These are phyloP conservation scores for Hirschioporus abietinus DNA, from an alignment of 768 basidiomycete genomes.

Conservation along the genomic window DNA sequence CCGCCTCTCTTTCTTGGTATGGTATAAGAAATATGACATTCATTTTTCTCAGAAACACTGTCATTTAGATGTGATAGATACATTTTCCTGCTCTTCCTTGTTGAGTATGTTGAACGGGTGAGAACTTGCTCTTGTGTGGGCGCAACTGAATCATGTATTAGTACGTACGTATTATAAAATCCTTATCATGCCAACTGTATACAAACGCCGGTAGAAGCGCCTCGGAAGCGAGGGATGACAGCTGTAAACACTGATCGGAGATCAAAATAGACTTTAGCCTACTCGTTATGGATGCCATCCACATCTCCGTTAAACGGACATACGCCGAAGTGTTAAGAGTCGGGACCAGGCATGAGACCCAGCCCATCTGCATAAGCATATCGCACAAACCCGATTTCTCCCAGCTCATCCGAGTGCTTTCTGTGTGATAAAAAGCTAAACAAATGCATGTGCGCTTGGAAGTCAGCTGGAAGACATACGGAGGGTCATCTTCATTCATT, in stretches of 20 bases:
- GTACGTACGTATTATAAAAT: neutral
- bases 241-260: neutral
- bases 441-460: neutral
- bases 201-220: neutral
- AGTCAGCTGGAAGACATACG: slow-evolving; percentile 33
- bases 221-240: neutral
- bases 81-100: no score
- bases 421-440: slow-evolving; percentile 26
- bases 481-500: slow-evolving; percentile 32
- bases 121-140: no score
- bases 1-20: no score
- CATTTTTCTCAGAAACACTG: no score
- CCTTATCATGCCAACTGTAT: neutral
- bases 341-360: slow-evolving; percentile 40
- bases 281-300: neutral
- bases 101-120: no score
- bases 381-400: slow-evolving; percentile 43
- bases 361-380: slow-evolving; percentile 52
- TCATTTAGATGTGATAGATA: no score
- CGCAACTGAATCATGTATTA: no score
- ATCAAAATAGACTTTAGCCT: neutral
- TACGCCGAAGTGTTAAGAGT: neutral
- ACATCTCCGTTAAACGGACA: neutral
- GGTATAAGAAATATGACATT: no score
- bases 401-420: slow-evolving; percentile 39